Conservation (phyloP, 495 filamentous ascomycete genomes). For the Penicillium coffeae region DNA sequence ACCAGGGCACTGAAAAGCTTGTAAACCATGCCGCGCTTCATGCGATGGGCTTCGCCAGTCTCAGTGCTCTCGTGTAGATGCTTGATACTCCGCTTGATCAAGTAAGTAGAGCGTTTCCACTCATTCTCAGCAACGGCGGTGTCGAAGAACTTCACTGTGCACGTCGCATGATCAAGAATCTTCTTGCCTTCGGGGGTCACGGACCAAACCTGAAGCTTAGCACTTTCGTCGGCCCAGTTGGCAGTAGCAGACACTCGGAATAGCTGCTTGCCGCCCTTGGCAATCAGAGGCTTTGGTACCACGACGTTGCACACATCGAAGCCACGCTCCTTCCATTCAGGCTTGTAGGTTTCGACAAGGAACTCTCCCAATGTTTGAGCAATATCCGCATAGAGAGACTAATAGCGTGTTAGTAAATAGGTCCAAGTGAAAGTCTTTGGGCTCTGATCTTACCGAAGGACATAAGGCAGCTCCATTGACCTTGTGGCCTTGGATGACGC, state of each 20-base stretch:
- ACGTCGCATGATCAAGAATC: conserved; percentile 48
- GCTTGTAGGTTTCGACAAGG: conserved; percentile 55
- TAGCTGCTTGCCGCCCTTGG: conserved; percentile 50
- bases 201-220: conserved; percentile 37
- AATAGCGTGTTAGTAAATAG: conserved; percentile 8
- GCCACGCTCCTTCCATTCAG: conserved; percentile 48
- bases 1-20: conserved; percentile 70
- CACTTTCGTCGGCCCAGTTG: conserved; percentile 28
- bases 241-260: conserved; percentile 38
- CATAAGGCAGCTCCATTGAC: conserved; percentile 62
- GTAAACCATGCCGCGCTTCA: conserved; percentile 71
- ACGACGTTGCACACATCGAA: conserved; percentile 62
- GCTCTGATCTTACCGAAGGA: conserved; percentile 43
- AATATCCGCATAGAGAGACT: conserved; percentile 73
- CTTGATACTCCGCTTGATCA: conserved; percentile 47
- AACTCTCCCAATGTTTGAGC: conserved; percentile 71
- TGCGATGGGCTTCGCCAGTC: conserved; percentile 49
- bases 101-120: conserved; percentile 46
- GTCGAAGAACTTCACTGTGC: conserved; percentile 42
- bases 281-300: conserved; percentile 68
- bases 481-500: conserved; percentile 64
- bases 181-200: conserved; percentile 45
- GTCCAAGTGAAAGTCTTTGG: neutral
- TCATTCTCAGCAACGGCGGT: conserved; percentile 24
- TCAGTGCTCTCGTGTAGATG: conserved; percentile 47